Percentiles rank a stretch among this genome's conserved stretches.
These are phyloP conservation scores for Hydrangea macrophylla DNA, from an alignment of 148 eudicot species.

Conservation along the genomic window DNA sequence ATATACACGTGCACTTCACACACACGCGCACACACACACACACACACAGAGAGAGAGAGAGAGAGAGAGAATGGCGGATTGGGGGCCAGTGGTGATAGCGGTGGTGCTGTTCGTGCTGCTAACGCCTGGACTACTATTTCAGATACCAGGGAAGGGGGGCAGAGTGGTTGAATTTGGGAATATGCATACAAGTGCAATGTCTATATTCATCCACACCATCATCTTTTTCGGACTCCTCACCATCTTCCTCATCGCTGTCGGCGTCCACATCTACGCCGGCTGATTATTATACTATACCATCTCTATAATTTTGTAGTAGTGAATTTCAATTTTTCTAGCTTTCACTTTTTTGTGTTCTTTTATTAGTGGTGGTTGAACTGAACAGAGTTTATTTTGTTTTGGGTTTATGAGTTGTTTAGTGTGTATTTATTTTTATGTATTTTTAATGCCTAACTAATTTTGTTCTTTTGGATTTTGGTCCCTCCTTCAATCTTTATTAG, in stretches of 20 bases:
- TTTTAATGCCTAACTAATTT: too few species aligned
- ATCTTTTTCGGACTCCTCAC: constrained; percentile 45
- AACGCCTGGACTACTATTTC: constrained; percentile 50
- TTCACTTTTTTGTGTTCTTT: neutral
- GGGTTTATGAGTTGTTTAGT: too few species aligned
- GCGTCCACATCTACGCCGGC: constrained; percentile 49
- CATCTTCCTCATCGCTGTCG: constrained; percentile 47
- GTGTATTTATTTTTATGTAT: too few species aligned
- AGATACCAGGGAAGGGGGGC: constrained; percentile 42
- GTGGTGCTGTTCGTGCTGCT: constrained; percentile 46
- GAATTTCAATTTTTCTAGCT: neutral
- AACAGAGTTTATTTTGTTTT: too few species aligned
- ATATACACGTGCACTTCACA: too few species aligned
- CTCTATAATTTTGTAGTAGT: too few species aligned
- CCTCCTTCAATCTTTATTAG: too few species aligned
- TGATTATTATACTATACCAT: neutral
- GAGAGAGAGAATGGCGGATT: constrained; percentile 35
- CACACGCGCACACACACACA: too few species aligned
- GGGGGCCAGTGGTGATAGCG: constrained; percentile 62
- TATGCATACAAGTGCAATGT: constrained; percentile 42
- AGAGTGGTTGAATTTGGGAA: too few species aligned
- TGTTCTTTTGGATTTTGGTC: too few species aligned
- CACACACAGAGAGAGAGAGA: neutral
- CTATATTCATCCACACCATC: constrained; percentile 42
- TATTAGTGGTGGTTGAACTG: too few species aligned